Conservation (phyloP, 2,329 filamentous ascomycete species). For the Fusarium algeriense region DNA sequence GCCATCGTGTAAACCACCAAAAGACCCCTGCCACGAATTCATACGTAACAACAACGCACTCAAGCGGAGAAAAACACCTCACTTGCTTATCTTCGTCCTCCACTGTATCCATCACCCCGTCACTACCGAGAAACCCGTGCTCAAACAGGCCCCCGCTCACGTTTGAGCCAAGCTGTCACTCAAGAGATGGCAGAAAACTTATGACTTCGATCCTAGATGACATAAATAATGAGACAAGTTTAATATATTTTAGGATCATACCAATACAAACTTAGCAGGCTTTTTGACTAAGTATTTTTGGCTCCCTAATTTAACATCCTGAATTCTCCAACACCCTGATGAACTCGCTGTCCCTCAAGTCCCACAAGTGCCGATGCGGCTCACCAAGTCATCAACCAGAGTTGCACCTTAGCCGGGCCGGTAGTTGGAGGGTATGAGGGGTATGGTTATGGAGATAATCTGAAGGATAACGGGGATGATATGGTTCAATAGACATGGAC, state of each 20-base stretch:
- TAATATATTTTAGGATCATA: too few species aligned
- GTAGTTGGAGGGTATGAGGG: background rate
- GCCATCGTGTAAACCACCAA: slow-evolving; percentile 21
- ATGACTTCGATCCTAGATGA: too few species aligned
- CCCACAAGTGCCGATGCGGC: slow-evolving; percentile 22
- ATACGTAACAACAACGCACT: slow-evolving; percentile 38
- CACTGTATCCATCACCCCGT: slow-evolving; percentile 4
- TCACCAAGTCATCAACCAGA: slow-evolving; percentile 4
- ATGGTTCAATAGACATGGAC: background rate
- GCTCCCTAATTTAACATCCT: too few species aligned
- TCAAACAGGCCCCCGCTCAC: slow-evolving; percentile 11
- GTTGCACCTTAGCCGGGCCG: background rate
- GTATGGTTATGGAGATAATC: background rate
- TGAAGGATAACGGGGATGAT: background rate
- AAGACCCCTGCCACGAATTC: slow-evolving; percentile 5
- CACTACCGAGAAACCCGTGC: slow-evolving; percentile 30
- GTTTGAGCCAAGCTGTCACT: background rate
- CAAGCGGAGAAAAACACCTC: slow-evolving; percentile 25
- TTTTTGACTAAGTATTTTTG: too few species aligned
- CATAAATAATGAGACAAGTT: too few species aligned
- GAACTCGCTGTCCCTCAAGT: background rate
- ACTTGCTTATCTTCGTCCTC: slow-evolving; percentile 17
- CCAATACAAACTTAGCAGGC: too few species aligned
- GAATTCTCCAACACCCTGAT: too few species aligned
- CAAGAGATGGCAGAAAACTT: too few species aligned